A percentile compares a stretch with the other conserved stretches of the same genome.
Evolutionary conservation across 2,329 filamentous ascomycete species (phyloP).

Genomic region (Colletotrichum simmondsii): DNA sequence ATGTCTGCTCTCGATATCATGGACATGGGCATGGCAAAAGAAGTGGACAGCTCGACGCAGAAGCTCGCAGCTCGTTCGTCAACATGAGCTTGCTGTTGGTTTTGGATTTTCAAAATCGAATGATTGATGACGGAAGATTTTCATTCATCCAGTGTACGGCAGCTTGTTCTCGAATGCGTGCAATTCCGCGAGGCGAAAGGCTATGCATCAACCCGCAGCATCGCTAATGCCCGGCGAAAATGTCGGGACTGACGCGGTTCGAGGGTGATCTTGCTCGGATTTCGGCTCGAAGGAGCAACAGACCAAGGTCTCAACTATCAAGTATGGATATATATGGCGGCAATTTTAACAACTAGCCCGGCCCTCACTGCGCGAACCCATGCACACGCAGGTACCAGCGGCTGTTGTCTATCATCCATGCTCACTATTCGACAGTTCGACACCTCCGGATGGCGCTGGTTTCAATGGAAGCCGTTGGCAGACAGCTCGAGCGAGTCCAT

Average conservation of each 20-base stretch:
- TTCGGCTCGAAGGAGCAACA: not conserved
- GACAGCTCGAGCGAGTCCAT: not conserved
- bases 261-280: not conserved
- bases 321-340: not conserved
- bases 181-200: not conserved
- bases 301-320: not conserved
- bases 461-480: constrained; percentile 6
- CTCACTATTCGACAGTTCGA: not conserved
- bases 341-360: not conserved
- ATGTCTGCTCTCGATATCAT: constrained; percentile 24
- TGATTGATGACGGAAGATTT: constrained; percentile 1
- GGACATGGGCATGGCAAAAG: not conserved
- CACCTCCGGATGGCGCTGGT: not conserved
- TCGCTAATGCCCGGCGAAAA: not conserved
- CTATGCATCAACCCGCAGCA: not conserved
- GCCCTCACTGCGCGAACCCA: not conserved
- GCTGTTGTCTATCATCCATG: constrained; percentile 1
- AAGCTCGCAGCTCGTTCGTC: not conserved
- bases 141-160: not conserved
- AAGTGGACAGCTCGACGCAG: constrained; percentile 17
- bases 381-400: constrained; percentile 15
- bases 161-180: not conserved
- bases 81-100: not conserved
- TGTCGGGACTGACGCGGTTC: not conserved
- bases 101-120: constrained; percentile 8